These are phyloP conservation scores for Panus rudis DNA, from an alignment of 768 basidiomycete genomes.

Conservation along the genomic window DNA sequence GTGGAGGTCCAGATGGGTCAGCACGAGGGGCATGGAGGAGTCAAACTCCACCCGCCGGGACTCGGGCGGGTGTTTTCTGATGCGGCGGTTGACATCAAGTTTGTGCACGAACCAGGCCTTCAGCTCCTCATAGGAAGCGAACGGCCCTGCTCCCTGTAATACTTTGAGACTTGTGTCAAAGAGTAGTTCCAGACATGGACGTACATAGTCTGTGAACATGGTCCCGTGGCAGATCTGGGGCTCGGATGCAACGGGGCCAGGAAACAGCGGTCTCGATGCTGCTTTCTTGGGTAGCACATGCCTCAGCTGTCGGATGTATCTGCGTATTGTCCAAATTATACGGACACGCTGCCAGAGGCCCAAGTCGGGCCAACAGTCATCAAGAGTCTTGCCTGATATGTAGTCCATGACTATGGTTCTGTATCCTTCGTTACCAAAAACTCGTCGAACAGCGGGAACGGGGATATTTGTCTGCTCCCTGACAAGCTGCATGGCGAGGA, in stretches of 20 bases:
- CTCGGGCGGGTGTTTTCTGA: slow-evolving; percentile 6
- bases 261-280: neutral
- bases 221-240: slow-evolving; percentile 7
- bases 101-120: slow-evolving; percentile 17
- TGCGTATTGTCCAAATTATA: slow-evolving; percentile 15
- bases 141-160: slow-evolving; percentile 21
- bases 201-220: slow-evolving; percentile 17
- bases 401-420: slow-evolving; percentile 20
- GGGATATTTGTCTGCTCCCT: neutral
- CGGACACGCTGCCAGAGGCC: slow-evolving; percentile 10
- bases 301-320: slow-evolving; percentile 20
- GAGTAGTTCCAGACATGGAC: neutral
- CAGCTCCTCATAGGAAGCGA: slow-evolving; percentile 21
- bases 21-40: slow-evolving; percentile 6
- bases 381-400: slow-evolving; percentile 16
- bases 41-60: slow-evolving; percentile 7
- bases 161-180: neutral
- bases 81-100: slow-evolving; percentile 6
- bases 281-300: neutral
- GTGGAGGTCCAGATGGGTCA: slow-evolving; percentile 6
- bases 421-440: neutral
- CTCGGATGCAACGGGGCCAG: slow-evolving; percentile 3
- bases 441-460: neutral
- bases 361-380: slow-evolving; percentile 14
- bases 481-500: neutral